Evolutionary conservation across 371 early-diverging fungal species (phyloP).

Genomic region (Paraphysoderma sedebokerense): DNA sequence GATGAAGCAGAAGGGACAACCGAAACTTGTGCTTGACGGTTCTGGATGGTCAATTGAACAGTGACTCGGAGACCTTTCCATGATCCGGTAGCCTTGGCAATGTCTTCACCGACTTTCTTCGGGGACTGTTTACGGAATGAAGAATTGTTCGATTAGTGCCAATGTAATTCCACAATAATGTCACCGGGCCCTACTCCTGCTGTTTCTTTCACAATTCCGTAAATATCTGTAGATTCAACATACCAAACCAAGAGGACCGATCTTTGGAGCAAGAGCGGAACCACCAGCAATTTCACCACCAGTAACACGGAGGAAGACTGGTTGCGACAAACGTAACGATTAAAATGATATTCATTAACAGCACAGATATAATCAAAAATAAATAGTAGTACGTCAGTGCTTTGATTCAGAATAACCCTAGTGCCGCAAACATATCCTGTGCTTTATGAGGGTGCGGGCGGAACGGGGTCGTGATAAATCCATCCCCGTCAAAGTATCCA

Average conservation of each 20-base stretch:
- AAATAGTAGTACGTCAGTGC: background rate
- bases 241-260: slow-evolving; percentile 97
- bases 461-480: background rate
- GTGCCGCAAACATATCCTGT: background rate
- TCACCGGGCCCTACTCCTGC: background rate
- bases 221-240: no score
- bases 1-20: slow-evolving; percentile 96
- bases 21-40: slow-evolving; percentile 97
- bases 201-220: background rate
- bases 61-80: slow-evolving; percentile 98
- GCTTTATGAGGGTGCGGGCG: background rate
- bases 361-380: background rate
- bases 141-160: slow-evolving; percentile 3
- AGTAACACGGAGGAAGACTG: slow-evolving; percentile 84
- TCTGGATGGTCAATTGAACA: slow-evolving; percentile 96
- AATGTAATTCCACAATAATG: background rate
- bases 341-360: background rate
- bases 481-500: background rate
- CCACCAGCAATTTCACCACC: slow-evolving; percentile 99
- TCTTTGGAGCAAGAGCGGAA: slow-evolving; percentile 96
- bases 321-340: background rate
- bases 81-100: slow-evolving; percentile 98
- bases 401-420: background rate
- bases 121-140: slow-evolving; percentile 42
- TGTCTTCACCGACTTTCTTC: slow-evolving; percentile 99